Evolutionary conservation across 2,329 filamentous ascomycete species (phyloP).

Genomic region (Aspergillus piperis): DNA sequence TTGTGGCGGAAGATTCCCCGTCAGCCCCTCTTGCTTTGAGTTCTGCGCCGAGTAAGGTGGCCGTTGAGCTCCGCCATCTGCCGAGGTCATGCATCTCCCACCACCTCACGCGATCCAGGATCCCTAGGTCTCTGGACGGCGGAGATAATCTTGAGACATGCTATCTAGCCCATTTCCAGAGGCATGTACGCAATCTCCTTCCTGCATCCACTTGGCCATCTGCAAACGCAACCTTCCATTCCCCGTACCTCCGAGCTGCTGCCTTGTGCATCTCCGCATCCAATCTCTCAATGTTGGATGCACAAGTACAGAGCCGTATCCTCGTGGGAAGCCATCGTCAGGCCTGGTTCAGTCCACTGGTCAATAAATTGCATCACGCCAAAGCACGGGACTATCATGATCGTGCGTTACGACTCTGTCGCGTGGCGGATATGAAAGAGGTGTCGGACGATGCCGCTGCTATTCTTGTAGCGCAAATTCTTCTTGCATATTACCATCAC

Average conservation of each 20-base stretch:
- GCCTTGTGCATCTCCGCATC: constrained; percentile 19
- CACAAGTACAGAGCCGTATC: constrained; percentile 10
- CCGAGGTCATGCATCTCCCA: neutral
- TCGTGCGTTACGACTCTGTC: neutral
- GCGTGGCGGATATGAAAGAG: neutral
- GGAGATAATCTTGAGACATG: constrained; percentile 1
- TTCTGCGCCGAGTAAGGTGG: too few species aligned
- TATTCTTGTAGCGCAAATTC: constrained; percentile 4
- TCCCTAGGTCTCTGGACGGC: neutral
- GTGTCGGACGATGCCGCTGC: neutral
- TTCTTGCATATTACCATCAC: constrained; percentile 20
- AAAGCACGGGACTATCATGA: constrained; percentile 11
- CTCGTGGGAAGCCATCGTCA: neutral
- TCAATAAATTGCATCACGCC: constrained; percentile 5
- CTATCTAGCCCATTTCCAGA: constrained; percentile 12
- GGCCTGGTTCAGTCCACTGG: constrained; percentile 9
- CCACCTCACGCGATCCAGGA: too few species aligned
- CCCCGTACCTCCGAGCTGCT: neutral
- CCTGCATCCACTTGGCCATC: neutral
- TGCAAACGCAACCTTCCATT: neutral
- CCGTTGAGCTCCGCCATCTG: too few species aligned
- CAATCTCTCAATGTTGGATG: constrained; percentile 19
- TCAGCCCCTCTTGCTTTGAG: neutral
- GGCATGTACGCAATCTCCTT: constrained; percentile 14
- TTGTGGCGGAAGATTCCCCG: neutral